Percentiles rank a stretch among this genome's conserved stretches.
These are phyloP conservation scores for Nitzschia palea DNA, from an alignment of 108 stramenopile species.

Conservation along the genomic window DNA sequence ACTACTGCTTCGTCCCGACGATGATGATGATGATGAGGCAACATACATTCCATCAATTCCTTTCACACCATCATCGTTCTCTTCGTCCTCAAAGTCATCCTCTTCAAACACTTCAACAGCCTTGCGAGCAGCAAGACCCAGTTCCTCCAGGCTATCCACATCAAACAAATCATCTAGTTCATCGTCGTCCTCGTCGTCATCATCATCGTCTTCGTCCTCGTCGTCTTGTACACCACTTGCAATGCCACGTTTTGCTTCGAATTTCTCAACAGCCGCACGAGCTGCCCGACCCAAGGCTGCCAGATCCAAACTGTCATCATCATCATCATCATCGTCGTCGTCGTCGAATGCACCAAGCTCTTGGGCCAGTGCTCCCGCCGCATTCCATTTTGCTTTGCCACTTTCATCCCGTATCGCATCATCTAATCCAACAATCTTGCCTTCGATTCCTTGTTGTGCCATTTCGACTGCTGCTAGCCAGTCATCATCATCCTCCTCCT, in stretches of 20 bases:
- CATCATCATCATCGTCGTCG: constrained; percentile 14
- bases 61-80: constrained; percentile 1
- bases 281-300: constrained; percentile 30
- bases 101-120: constrained; percentile 7
- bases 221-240: no score
- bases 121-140: constrained; percentile 27
- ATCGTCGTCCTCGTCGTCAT: constrained; percentile 23
- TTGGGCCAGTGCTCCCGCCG: constrained; percentile 31
- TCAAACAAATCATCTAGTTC: constrained; percentile 1
- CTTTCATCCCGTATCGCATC: constrained; percentile 23
- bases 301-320: constrained; percentile 9
- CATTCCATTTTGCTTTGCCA: constrained; percentile 41
- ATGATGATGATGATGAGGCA: background rate
- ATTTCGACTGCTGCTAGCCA: constrained; percentile 39
- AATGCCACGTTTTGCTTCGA: no score
- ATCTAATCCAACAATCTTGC: constrained; percentile 32
- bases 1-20: background rate
- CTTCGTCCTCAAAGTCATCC: background rate
- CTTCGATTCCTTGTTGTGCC: constrained; percentile 41
- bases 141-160: constrained; percentile 7
- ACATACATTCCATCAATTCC: background rate
- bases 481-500: constrained; percentile 38
- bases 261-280: constrained; percentile 30
- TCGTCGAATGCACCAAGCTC: constrained; percentile 11
- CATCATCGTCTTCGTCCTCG: background rate